Evolutionary conservation across 2,329 filamentous ascomycete genomes (phyloP), one percentile per base, ranked within the genome.

Genomic region (Diaporthe destruens): DNA sequence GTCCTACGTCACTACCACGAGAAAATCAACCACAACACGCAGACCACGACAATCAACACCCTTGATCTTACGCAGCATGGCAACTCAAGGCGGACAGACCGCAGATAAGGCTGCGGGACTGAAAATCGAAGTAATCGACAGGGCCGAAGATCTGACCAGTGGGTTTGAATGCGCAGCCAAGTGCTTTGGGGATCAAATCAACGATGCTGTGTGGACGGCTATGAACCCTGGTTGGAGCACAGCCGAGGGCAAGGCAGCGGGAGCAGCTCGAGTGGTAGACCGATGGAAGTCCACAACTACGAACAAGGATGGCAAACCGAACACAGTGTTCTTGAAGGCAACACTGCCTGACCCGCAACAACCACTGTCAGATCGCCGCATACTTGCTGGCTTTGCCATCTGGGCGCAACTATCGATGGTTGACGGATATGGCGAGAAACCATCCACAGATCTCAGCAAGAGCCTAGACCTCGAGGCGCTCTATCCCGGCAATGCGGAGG

Each of bases 201-300:
- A 79, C 36, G 89, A 91, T 76, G 82, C 80, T 8, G 78, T 90
- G 67, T 90, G 87, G 86, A 82, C 80, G 1, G 79, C 81, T 73
- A 82, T 87, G 80, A 88, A 88, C 72, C 88, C 88, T 0, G 85
- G 82, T 23, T 90, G 88, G 88, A 84, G 89, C 47, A 88, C 85
- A 0, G 80, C 84, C 6, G 79, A 82, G 18, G 88, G 88, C 14
- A 80, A 78, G 34, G 76, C 76, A 0, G 76, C 76, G 1, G 82
- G 81, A 34, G 81, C 81, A 2, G 77, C 78, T 12, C 82, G 82
- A 18, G 76, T 88, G 73, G 77, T 80, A 3, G 75, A 82, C 47
- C 83, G 85, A 32, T 90, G 84, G 83, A 76, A 79, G 34, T 71
- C 76, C 6, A 80, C 80, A 6, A 83, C 82, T 2, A 79, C 72